Percentiles rank a stretch among this genome's conserved stretches.
These are phyloP conservation scores for Butyriboletus appendiculatus DNA, from an alignment of 1,284 basidiomycete genomes.

Conservation along the genomic window DNA sequence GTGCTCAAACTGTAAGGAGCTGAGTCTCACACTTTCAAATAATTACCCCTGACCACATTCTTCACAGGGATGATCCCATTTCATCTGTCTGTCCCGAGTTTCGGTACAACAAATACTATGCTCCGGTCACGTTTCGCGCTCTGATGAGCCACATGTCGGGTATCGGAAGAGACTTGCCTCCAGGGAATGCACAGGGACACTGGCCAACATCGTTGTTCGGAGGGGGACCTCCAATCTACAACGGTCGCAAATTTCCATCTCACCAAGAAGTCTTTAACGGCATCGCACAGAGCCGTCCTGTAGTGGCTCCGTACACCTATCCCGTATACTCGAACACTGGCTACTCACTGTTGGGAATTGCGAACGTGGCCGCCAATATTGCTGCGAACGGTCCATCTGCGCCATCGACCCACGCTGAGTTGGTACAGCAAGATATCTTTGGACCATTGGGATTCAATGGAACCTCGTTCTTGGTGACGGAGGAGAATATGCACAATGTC, in stretches of 20 bases:
- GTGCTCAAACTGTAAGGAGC: constrained; percentile 41
- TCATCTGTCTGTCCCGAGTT: constrained; percentile 27
- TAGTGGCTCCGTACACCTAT: constrained; percentile 43
- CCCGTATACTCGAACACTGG: constrained; percentile 55
- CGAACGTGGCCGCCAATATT: constrained; percentile 44
- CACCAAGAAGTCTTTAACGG: constrained; percentile 37
- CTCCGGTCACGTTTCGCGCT: constrained; percentile 46
- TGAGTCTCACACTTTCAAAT: not conserved
- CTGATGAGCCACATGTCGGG: constrained; percentile 51
- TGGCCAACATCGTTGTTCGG: constrained; percentile 40
- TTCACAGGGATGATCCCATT: constrained; percentile 22
- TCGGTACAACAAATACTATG: constrained; percentile 21
- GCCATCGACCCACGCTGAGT: constrained; percentile 40
- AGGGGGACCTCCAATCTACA: constrained; percentile 28
- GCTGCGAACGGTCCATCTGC: constrained; percentile 25
- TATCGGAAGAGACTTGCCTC: constrained; percentile 48
- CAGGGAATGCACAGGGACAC: constrained; percentile 34
- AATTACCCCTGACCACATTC: not conserved
- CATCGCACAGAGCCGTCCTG: constrained; percentile 38
- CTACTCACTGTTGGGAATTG: constrained; percentile 41
- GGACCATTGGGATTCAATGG: constrained; percentile 41
- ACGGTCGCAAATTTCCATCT: constrained; percentile 33
- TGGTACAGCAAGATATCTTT: constrained; percentile 48
- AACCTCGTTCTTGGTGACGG: constrained; percentile 40
- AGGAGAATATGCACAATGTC: constrained; percentile 28